These are phyloP conservation scores for Kalanchoe fedtschenkoi DNA, from an alignment of 164 flowering plant species.

Conservation along the genomic window DNA sequence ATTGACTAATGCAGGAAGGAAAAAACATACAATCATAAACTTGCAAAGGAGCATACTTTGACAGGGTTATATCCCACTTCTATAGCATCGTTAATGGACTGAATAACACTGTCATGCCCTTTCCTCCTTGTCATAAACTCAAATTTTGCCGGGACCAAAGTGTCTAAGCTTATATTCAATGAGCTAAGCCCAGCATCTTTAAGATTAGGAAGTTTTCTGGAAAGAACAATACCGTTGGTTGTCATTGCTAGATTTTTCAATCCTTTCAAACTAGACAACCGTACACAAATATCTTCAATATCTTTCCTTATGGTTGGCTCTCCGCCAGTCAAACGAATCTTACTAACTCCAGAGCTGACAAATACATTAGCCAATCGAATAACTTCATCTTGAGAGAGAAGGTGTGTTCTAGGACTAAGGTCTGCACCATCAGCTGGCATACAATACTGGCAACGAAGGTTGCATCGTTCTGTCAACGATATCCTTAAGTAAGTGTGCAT, in stretches of 20 bases:
- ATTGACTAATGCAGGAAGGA: not conserved
- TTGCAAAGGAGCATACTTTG: slow-evolving; percentile 39
- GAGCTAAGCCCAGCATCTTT: slow-evolving; percentile 73
- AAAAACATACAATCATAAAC: not conserved
- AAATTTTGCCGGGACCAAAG: slow-evolving; percentile 88
- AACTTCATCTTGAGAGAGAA: slow-evolving; percentile 58
- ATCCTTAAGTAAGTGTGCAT: slow-evolving; percentile 82
- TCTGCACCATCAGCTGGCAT: slow-evolving; percentile 95
- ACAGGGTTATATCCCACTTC: slow-evolving; percentile 85
- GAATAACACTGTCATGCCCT: slow-evolving; percentile 79
- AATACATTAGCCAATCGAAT: slow-evolving; percentile 65
- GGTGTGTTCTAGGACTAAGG: slow-evolving; percentile 55
- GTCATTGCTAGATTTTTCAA: slow-evolving; percentile 81
- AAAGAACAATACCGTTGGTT: slow-evolving; percentile 79
- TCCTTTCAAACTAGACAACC: slow-evolving; percentile 63
- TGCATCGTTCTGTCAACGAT: slow-evolving; percentile 93
- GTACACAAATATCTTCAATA: slow-evolving; percentile 73
- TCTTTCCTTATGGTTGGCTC: slow-evolving; percentile 92
- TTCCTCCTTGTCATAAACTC: slow-evolving; percentile 91
- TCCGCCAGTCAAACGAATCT: slow-evolving; percentile 92
- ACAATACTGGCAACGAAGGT: slow-evolving; percentile 86
- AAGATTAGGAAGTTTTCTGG: slow-evolving; percentile 73
- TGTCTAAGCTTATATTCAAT: slow-evolving; percentile 87
- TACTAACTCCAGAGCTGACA: slow-evolving; percentile 74
- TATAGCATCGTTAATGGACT: slow-evolving; percentile 67